phyloP scores from a whole-genome alignment of 345 rosid genomes.

The Carallia brachiata region DNA sequence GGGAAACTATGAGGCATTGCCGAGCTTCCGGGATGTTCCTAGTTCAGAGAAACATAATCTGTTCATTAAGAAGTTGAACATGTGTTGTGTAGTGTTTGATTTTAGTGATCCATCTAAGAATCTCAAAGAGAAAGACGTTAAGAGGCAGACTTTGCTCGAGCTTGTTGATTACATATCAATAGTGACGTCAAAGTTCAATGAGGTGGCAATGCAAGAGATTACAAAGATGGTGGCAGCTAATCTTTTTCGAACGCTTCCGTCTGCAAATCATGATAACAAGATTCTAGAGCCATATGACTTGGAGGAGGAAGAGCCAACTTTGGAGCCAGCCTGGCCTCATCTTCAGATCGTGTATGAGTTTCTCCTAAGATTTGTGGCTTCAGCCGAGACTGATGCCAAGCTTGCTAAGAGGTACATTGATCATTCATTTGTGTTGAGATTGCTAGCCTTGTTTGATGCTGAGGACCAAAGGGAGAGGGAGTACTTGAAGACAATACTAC shows the following conservation, averaged over 20 bases:
- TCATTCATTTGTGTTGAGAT: slow-evolving; percentile 47
- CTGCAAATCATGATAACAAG: slow-evolving; percentile 20
- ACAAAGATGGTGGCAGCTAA: slow-evolving; percentile 29
- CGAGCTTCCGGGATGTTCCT: slow-evolving; percentile 67
- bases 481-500: slow-evolving; percentile 57
- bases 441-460: slow-evolving; percentile 53
- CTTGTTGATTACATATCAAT: slow-evolving; percentile 54
- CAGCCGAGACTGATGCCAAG: slow-evolving; percentile 33
- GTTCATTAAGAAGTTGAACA: slow-evolving; percentile 53
- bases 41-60: slow-evolving; percentile 60
- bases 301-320: slow-evolving; percentile 25
- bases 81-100: slow-evolving; percentile 69
- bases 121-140: slow-evolving; percentile 67
- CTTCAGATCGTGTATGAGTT: slow-evolving; percentile 31
- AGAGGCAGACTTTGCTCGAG: slow-evolving; percentile 69
- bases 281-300: slow-evolving; percentile 19
- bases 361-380: slow-evolving; percentile 30
- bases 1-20: slow-evolving; percentile 43
- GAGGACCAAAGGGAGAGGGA: slow-evolving; percentile 72
- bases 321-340: slow-evolving; percentile 37
- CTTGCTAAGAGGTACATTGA: slow-evolving; percentile 49
- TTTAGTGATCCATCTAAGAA: slow-evolving; percentile 63
- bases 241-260: slow-evolving; percentile 29
- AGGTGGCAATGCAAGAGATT: slow-evolving; percentile 28
- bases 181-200: slow-evolving; percentile 25